Percentiles rank a stretch among this genome's conserved stretches.
phyloP scores from a whole-genome alignment of 768 basidiomycete genomes.

The Tylopilus plumbeoviolaceoides region DNA sequence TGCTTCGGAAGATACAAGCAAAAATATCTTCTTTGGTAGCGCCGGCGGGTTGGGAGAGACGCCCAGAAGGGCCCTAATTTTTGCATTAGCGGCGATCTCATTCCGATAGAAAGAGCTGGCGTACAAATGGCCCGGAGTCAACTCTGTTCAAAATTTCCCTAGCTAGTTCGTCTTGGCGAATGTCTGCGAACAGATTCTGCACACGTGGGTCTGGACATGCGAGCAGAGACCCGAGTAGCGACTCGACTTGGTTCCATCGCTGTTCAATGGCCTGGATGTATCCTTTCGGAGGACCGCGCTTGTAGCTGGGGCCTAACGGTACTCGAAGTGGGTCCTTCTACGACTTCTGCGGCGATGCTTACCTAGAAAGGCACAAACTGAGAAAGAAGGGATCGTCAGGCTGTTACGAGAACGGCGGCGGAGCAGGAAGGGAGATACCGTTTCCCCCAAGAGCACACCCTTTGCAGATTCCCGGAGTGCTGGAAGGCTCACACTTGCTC shows the following conservation, averaged over 20 bases:
- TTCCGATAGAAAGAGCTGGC: slow-evolving; percentile 18
- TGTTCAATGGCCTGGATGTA: slow-evolving; percentile 94
- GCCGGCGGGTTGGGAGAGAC: slow-evolving; percentile 53
- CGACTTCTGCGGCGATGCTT: slow-evolving; percentile 1
- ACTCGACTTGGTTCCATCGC: slow-evolving; percentile 88
- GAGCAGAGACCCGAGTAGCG: slow-evolving; percentile 78
- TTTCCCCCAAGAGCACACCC: slow-evolving; percentile 58
- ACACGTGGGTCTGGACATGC: slow-evolving; percentile 66
- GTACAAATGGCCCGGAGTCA: slow-evolving; percentile 74
- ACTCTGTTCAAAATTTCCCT: slow-evolving; percentile 73
- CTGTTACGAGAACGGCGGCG: not conserved
- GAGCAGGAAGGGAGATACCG: slow-evolving; percentile 33
- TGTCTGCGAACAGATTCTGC: slow-evolving; percentile 55
- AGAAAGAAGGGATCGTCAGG: slow-evolving; percentile 17
- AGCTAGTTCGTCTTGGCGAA: slow-evolving; percentile 71
- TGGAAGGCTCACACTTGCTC: slow-evolving; percentile 73
- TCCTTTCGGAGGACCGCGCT: slow-evolving; percentile 83
- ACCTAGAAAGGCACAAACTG: slow-evolving; percentile 70
- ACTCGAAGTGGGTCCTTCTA: not conserved
- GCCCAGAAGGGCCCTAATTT: slow-evolving; percentile 65
- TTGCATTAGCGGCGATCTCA: slow-evolving; percentile 4
- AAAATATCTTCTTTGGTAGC: slow-evolving; percentile 78
- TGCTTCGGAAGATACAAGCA: slow-evolving; percentile 64
- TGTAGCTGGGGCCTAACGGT: slow-evolving; percentile 64
- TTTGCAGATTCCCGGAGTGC: slow-evolving; percentile 51